These are phyloP conservation scores for Dendryphion nanum DNA, from an alignment of 2,329 filamentous ascomycete genomes.

Conservation along the genomic window DNA sequence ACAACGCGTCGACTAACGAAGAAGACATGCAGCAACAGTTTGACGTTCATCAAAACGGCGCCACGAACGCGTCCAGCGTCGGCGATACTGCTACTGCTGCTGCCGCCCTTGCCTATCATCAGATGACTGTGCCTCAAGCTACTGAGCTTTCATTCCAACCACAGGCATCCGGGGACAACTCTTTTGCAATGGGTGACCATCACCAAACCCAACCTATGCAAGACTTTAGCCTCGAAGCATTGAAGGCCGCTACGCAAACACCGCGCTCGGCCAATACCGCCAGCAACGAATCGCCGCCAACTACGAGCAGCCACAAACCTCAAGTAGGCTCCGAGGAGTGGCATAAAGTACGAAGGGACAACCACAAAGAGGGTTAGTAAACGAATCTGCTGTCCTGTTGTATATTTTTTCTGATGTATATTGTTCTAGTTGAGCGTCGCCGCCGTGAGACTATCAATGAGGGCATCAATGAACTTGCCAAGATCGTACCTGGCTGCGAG, in stretches of 20 bases:
- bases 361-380: conserved; percentile 95
- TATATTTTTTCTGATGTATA: background rate
- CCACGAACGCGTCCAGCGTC: conserved; percentile 48
- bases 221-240: conserved; percentile 48
- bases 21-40: conserved; percentile 45
- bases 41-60: conserved; percentile 52
- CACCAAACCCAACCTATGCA: conserved; percentile 40
- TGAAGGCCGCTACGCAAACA: conserved; percentile 49
- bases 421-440: conserved; percentile 76
- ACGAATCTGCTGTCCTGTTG: no score
- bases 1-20: conserved; percentile 40
- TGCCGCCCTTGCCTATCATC: conserved; percentile 53
- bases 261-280: conserved; percentile 44
- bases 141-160: conserved; percentile 54
- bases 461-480: conserved; percentile 95
- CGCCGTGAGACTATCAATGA: conserved; percentile 98
- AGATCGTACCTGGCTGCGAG: conserved; percentile 95
- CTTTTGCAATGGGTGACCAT: conserved; percentile 46
- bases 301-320: conserved; percentile 59
- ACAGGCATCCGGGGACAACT: conserved; percentile 43
- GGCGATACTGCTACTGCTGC: conserved; percentile 63
- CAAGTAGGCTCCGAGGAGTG: conserved; percentile 95
- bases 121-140: conserved; percentile 57
- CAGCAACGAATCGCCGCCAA: conserved; percentile 36
- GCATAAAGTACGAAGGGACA: conserved; percentile 96